Evolutionary conservation across 2,329 filamentous ascomycete species (phyloP).

Genomic region (Kalmusia sp.): DNA sequence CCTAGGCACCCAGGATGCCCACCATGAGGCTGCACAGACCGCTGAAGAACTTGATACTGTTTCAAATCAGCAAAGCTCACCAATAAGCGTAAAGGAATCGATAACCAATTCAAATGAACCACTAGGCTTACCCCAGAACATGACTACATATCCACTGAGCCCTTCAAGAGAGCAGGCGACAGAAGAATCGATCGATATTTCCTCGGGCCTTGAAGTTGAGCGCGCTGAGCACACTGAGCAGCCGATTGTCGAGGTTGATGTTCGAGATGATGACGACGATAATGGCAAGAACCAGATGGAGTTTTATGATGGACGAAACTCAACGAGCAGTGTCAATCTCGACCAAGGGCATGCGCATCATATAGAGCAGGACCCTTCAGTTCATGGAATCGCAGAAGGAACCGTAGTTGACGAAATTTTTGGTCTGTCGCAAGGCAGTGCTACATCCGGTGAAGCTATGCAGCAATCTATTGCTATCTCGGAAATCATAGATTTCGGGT

Average conservation of each 20-base stretch:
- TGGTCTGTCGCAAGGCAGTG: neutral
- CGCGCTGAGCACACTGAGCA: neutral
- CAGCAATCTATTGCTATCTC: slow-evolving; percentile 12
- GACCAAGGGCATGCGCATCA: neutral
- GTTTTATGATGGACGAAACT: no score
- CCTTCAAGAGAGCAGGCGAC: neutral
- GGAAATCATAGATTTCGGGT: slow-evolving; percentile 33
- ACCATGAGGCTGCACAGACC: neutral
- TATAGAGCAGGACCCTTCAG: neutral
- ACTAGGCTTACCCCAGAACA: neutral
- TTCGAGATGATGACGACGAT: neutral
- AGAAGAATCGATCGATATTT: slow-evolving; percentile 20
- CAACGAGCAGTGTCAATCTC: neutral
- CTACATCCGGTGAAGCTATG: slow-evolving; percentile 1
- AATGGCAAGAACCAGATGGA: neutral
- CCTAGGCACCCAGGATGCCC: no score
- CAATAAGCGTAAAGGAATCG: neutral
- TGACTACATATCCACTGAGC: neutral
- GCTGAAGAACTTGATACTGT: neutral
- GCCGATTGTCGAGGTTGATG: slow-evolving; percentile 1
- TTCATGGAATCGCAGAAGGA: neutral
- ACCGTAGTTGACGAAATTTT: neutral
- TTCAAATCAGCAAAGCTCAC: neutral
- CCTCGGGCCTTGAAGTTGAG: slow-evolving; percentile 19
- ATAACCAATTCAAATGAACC: neutral